Evolutionary conservation across 2,329 filamentous ascomycete genomes (phyloP), one percentile per base, ranked within the genome.

Genomic region (Aschersonia sp.): DNA sequence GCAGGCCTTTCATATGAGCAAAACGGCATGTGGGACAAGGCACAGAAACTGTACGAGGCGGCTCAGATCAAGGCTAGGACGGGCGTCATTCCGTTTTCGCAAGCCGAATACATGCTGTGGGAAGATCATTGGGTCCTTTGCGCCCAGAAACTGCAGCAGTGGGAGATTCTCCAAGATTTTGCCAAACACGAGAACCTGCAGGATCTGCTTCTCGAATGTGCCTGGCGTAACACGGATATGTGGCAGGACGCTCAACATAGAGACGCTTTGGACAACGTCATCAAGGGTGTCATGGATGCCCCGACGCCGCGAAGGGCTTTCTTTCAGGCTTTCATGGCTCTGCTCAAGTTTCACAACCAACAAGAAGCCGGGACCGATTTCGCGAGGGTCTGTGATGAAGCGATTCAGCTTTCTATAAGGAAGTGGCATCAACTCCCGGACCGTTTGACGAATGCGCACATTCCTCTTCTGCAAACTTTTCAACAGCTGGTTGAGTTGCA

Each of bases 341-440:
- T 99, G 37, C 79, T 98, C 52, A 95, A 95, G 64, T 81, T 94
- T 53, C 90, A 97, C 64, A 84, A 87, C 56, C 90, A 94, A 66
- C 81, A 85, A 52, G 90, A 97, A 62, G 75, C 75, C 5, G 55
- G 76, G 12, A 75, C 75, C 41, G 90, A 97, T 46, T 97, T 98
- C 65, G 84, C 83, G 52, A 81, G 87, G 49, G 78, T 94, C 29
- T 95, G 89, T 58, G 92, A 99, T 57, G 94, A 98, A 66, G 90
- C 92, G 3, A 95, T 97, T 47, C 92, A 99, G 63, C 71, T 98
- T 8, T 94, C 90, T 0, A 95, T 99, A 55, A 77, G 92, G 51
- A 98, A 98, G 65, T 99, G 92, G 92, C 89, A 98, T 63, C 94
- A 98, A 64, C 74, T 98, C n/a, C 92, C 92, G 1, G 84, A 83